These are phyloP conservation scores for Ogataea trehaloabstinens DNA, from an alignment of 805 yeast genomes.

Conservation along the genomic window DNA sequence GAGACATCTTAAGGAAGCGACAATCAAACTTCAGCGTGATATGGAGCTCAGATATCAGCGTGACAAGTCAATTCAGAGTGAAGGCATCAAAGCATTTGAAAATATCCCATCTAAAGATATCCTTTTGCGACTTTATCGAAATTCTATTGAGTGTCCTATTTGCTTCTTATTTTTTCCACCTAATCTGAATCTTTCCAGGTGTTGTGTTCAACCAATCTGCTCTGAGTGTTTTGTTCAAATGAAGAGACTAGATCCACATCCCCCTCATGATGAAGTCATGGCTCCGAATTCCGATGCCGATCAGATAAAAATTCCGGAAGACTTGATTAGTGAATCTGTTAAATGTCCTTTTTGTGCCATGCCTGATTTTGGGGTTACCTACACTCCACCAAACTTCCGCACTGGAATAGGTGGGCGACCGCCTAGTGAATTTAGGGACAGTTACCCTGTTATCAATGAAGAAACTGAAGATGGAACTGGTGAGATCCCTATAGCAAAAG, in stretches of 20 bases:
- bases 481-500: constrained; percentile 4
- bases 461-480: constrained; percentile 14
- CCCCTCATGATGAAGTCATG: constrained; percentile 68
- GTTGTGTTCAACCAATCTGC: constrained; percentile 93
- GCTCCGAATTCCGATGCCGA: constrained; percentile 19
- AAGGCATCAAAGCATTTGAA: constrained; percentile 27
- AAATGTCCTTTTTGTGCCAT: constrained; percentile 93
- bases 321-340: constrained; percentile 81
- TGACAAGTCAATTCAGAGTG: constrained; percentile 27
- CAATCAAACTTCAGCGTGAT: constrained; percentile 35
- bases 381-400: constrained; percentile 59
- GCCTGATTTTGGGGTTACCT: constrained; percentile 80
- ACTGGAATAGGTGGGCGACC: constrained; percentile 57
- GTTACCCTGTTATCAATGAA: constrained; percentile 21
- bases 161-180: constrained; percentile 86
- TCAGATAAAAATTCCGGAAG: constrained; percentile 46
- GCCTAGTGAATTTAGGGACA: constrained; percentile 41
- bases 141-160: constrained; percentile 86
- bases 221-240: constrained; percentile 97
- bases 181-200: constrained; percentile 72
- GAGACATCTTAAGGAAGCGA: constrained; percentile 39
- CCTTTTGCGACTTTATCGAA: constrained; percentile 58
- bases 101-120: constrained; percentile 43
- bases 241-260: constrained; percentile 88
- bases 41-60: constrained; percentile 33